Evolutionary conservation across 2,329 filamentous ascomycete species (phyloP), one percentile per base, ranked within the genome.

Genomic region (Neofusicoccum sp.): DNA sequence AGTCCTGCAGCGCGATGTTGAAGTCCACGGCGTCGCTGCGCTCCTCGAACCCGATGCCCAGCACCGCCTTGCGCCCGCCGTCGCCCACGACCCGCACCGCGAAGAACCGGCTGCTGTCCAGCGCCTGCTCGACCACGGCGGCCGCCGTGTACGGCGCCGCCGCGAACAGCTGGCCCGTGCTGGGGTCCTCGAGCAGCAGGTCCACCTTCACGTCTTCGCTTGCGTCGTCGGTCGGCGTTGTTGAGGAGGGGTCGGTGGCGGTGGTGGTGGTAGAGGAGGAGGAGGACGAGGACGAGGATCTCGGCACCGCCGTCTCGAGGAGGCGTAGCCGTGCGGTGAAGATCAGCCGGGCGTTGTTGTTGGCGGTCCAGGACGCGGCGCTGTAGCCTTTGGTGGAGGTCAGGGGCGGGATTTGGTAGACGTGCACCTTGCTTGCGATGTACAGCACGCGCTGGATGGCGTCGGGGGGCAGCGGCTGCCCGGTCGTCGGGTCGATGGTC

Each of bases 1-100:
- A 88, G 73, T 95, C 91, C 74, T 93, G 89, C 71, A 96, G 77
- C 14, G 88, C 85, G 56, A 96, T 89, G 63, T 86, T 85, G 69
- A 96, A 92, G 71, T 96, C 91, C 67, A 96, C 93, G 1, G 92
- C 90, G 68, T 93, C 90, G 69, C 85, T 87, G 53, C 92, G 81
- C 74, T 96, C 91, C 78, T 96, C 91, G 71, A 96, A 96, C 8
- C 91, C 92, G 65, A 96, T 85, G 8, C 92, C 91, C 62, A 96
- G 77, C 47, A 89, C 84, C 9, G 92, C 91, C 73, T 91, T 93
- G 67, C 88, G 82, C 1, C 89, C 87, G 41, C 84, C 83, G 36
- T 87, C 88, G 63, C 92, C 90, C 62, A 90, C 86, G 1, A 96
- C 91, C 12, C 89, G 82, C 36, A 96, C 73, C 5, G 91, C 91